phyloP scores from a whole-genome alignment of 2,329 filamentous ascomycete genomes.

The Exophiala sp. region DNA sequence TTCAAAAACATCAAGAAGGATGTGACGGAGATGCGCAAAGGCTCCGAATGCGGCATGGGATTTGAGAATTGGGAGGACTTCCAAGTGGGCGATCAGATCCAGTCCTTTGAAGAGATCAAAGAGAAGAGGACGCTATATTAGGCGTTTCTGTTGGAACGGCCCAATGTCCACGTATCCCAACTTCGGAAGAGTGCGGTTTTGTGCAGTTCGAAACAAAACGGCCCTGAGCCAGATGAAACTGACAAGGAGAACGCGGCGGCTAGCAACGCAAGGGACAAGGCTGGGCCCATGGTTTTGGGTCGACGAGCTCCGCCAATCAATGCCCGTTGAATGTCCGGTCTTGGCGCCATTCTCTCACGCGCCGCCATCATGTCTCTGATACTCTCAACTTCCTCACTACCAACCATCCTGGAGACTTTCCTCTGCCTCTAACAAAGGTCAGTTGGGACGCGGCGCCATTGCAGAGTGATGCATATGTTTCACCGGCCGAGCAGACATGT shows the following conservation, averaged over 20 bases:
- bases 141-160: neutral
- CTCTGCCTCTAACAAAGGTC: constrained; percentile 7
- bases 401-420: constrained; percentile 12
- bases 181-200: neutral
- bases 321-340: neutral
- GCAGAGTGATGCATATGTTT: constrained; percentile 5
- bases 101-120: constrained; percentile 72
- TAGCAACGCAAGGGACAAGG: constrained; percentile 10
- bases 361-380: neutral
- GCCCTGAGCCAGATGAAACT: neutral
- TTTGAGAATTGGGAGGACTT: constrained; percentile 77
- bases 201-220: constrained; percentile 8
- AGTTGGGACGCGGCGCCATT: neutral
- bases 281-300: constrained; percentile 1
- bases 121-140: constrained; percentile 57
- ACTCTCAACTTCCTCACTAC: constrained; percentile 1
- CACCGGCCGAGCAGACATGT: constrained; percentile 14
- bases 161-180: neutral
- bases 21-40: constrained; percentile 81
- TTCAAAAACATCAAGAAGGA: constrained; percentile 93
- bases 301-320: constrained; percentile 16
- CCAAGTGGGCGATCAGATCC: constrained; percentile 73
- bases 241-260: constrained; percentile 6
- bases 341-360: constrained; percentile 12
- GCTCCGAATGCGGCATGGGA: constrained; percentile 84